Conservation (phyloP, 1,139 yeast genomes). For the Waltiozyma sp. region DNA sequence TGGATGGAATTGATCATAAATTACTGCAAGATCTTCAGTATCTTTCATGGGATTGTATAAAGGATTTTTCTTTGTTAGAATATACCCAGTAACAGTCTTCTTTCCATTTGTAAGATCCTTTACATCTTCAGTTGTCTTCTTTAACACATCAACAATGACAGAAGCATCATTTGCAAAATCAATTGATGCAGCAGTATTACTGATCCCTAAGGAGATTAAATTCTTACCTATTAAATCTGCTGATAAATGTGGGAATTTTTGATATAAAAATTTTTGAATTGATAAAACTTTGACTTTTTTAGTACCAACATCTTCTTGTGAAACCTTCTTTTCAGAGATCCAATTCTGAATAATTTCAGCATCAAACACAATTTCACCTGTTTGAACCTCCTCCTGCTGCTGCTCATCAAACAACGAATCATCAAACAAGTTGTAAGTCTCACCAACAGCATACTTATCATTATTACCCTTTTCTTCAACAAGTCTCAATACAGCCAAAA, state of each 20-base stretch:
- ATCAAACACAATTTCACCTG: not conserved
- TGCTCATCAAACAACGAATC: constrained; percentile 31
- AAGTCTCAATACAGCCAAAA: constrained; percentile 64
- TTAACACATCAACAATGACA: constrained; percentile 33
- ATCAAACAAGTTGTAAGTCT: constrained; percentile 52
- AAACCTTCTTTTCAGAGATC: constrained; percentile 20
- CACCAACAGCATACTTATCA: constrained; percentile 61
- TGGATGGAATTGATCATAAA: constrained; percentile 82
- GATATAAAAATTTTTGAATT: constrained; percentile 60
- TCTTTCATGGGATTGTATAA: constrained; percentile 29
- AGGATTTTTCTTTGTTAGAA: constrained; percentile 53
- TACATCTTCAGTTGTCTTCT: constrained; percentile 35
- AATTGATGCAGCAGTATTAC: constrained; percentile 31
- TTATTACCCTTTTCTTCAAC: constrained; percentile 63
- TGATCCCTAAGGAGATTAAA: constrained; percentile 35
- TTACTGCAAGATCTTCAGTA: constrained; percentile 31
- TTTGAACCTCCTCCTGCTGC: constrained; percentile 3
- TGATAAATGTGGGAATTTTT: constrained; percentile 63
- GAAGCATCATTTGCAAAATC: constrained; percentile 21
- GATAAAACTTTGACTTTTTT: constrained; percentile 39
- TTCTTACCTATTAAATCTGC: constrained; percentile 63
- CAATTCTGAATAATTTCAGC: constrained; percentile 5
- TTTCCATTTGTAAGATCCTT: constrained; percentile 19
- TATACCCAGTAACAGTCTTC: constrained; percentile 42
- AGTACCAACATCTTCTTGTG: constrained; percentile 9